phyloP scores from a whole-genome alignment of 495 filamentous ascomycete species.

The Neurospora sp. region DNA sequence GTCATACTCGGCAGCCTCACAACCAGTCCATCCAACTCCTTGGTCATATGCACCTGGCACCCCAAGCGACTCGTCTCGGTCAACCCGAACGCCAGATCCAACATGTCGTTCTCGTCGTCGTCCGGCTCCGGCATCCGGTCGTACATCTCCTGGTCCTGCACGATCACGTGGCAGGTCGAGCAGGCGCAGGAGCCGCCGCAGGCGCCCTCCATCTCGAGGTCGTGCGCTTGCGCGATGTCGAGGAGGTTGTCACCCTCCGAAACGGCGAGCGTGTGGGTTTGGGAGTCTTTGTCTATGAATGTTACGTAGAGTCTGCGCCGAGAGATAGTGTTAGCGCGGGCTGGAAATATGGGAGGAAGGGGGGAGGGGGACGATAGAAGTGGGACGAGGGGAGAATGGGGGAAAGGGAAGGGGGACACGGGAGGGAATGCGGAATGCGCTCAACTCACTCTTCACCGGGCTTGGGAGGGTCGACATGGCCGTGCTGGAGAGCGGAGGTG shows the following conservation, averaged over 20 bases:
- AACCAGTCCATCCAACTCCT: slow-evolving; percentile 75
- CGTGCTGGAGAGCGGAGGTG: slow-evolving; percentile 52
- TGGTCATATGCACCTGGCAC: slow-evolving; percentile 87
- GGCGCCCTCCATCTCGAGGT: slow-evolving; percentile 97
- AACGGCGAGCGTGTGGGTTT: slow-evolving; percentile 65
- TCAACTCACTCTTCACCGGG: slow-evolving; percentile 69
- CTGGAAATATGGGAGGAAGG: too few relatives aligned
- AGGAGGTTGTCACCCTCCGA: slow-evolving; percentile 81
- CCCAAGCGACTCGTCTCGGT: slow-evolving; percentile 95
- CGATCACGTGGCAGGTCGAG: slow-evolving; percentile 95
- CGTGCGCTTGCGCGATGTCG: slow-evolving; percentile 88
- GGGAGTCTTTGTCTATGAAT: slow-evolving; percentile 89
- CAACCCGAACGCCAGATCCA: slow-evolving; percentile 90
- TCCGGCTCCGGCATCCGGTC: slow-evolving; percentile 87
- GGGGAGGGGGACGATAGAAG: not conserved
- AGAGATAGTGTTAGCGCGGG: too few relatives aligned
- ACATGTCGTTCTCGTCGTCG: slow-evolving; percentile 99
- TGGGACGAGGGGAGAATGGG: too few relatives aligned
- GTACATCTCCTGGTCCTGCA: slow-evolving; percentile 71
- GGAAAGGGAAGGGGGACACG: not conserved
- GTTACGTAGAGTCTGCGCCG: slow-evolving; percentile 66
- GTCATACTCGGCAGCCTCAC: slow-evolving; percentile 89
- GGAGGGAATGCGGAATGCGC: not conserved
- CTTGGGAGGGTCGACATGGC: slow-evolving; percentile 73
- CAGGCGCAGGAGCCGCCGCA: slow-evolving; percentile 95